These are phyloP conservation scores for Paramicrosporidium saccamoebae DNA, from an alignment of 371 early-diverging fungal species.

Conservation along the genomic window DNA sequence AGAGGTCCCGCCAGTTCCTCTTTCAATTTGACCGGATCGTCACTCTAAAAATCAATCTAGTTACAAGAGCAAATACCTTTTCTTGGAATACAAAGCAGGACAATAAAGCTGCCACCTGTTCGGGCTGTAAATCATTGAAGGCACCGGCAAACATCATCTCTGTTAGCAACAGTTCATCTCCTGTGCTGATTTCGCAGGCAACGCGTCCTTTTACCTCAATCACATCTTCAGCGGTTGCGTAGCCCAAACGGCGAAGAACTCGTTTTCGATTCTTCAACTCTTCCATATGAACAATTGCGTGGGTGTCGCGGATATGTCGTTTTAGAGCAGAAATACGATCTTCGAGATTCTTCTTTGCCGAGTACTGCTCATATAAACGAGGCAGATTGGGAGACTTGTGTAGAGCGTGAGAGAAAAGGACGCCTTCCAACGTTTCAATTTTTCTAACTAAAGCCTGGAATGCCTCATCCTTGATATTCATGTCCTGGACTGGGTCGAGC, in stretches of 20 bases:
- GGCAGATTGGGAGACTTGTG: conserved; percentile 13
- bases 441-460: conserved; percentile 33
- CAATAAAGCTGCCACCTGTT: conserved; percentile 62
- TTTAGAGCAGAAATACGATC: conserved; percentile 20
- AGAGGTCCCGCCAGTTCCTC: conserved; percentile 50
- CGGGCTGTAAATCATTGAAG: conserved; percentile 66
- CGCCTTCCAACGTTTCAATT: conserved; percentile 24
- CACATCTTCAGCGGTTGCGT: conserved; percentile 37
- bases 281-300: conserved; percentile 53
- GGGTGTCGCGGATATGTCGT: conserved; percentile 30
- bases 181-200: conserved; percentile 93
- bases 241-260: conserved; percentile 62
- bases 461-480: conserved; percentile 42
- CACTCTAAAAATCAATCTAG: too few relatives aligned
- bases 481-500: conserved; percentile 58
- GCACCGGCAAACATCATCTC: conserved; percentile 97
- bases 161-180: conserved; percentile 87
- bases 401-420: conserved; percentile 18
- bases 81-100: conserved; percentile 87
- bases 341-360: conserved; percentile 14
- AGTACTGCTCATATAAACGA: conserved; percentile 18
- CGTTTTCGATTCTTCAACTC: conserved; percentile 65
- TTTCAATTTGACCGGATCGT: conserved; percentile 8
- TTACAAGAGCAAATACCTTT: too few relatives aligned
- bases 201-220: conserved; percentile 91